A percentile compares a stretch with the other conserved stretches of the same genome.
phyloP scores from a whole-genome alignment of 2,329 filamentous ascomycete genomes.

The Neopestalotiopsis rosae region DNA sequence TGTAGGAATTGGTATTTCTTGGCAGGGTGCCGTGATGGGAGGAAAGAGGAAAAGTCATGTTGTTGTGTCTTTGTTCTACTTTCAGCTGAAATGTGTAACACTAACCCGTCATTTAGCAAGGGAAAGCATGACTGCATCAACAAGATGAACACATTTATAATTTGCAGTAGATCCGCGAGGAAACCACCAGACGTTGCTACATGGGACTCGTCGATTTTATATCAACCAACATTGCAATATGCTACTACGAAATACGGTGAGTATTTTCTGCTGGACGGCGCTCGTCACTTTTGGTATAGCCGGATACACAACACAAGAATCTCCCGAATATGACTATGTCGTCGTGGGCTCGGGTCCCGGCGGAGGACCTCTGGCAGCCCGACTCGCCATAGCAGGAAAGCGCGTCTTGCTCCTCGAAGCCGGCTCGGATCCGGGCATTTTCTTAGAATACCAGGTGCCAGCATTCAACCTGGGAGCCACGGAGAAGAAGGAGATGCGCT shows the following conservation, averaged over 20 bases:
- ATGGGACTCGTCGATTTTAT: neutral
- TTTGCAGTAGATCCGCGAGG: neutral
- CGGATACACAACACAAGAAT: neutral
- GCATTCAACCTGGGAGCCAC: slow-evolving; percentile 28
- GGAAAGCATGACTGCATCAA: neutral
- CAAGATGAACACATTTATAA: neutral
- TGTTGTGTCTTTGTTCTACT: too few species aligned
- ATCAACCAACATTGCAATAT: neutral
- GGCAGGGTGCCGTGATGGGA: too few species aligned
- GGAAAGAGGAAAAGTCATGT: too few species aligned
- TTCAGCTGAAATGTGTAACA: too few species aligned
- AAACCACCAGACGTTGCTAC: neutral
- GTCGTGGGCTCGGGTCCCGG: slow-evolving; percentile 60
- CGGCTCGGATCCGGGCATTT: slow-evolving; percentile 33
- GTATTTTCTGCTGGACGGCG: neutral
- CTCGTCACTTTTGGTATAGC: neutral
- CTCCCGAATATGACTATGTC: slow-evolving; percentile 53
- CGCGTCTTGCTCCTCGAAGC: slow-evolving; percentile 58
- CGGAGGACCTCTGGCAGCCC: slow-evolving; percentile 53
- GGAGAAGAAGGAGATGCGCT: slow-evolving; percentile 39
- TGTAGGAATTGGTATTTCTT: too few species aligned
- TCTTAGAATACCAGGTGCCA: slow-evolving; percentile 30
- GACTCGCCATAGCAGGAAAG: slow-evolving; percentile 55
- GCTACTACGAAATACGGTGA: neutral
- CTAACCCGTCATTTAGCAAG: too few species aligned